These are phyloP conservation scores for Volvox carteri DNA, from an alignment of 163 green algal genomes.

Conservation along the genomic window DNA sequence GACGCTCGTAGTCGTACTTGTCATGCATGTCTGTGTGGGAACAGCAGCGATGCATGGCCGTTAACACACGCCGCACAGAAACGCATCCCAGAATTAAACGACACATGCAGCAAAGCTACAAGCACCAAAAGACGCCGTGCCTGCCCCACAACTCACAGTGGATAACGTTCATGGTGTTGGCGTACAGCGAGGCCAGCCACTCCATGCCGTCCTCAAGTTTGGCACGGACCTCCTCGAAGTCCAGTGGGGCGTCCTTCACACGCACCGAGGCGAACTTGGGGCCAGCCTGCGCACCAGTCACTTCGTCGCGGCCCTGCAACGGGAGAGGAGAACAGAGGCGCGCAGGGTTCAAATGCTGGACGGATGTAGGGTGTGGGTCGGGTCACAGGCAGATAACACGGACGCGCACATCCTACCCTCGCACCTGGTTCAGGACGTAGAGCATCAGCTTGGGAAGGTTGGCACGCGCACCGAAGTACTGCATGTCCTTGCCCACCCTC, in stretches of 20 bases:
- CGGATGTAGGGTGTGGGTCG: too few species aligned
- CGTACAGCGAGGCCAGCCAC: conserved; percentile 81
- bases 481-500: conserved; percentile 77
- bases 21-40: conserved; percentile 70
- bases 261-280: conserved; percentile 72
- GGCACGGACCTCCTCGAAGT: conserved; percentile 75
- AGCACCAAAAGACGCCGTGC: too few species aligned
- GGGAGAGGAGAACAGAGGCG: neutral
- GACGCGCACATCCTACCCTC: too few species aligned
- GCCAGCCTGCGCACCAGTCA: conserved; percentile 76
- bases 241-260: conserved; percentile 67
- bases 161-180: conserved; percentile 86
- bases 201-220: conserved; percentile 79
- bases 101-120: too few species aligned
- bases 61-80: neutral
- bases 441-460: conserved; percentile 88
- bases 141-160: conserved; percentile 67
- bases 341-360: neutral
- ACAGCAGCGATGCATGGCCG: neutral
- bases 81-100: neutral
- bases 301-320: conserved; percentile 75
- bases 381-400: too few species aligned
- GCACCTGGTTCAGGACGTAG: conserved; percentile 75
- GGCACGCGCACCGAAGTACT: conserved; percentile 86
- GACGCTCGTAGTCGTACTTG: conserved; percentile 84